Percentiles rank a stretch among this genome's conserved stretches.
Evolutionary conservation across 768 basidiomycete genomes (phyloP).

Genomic region (Dentipellis sp.): DNA sequence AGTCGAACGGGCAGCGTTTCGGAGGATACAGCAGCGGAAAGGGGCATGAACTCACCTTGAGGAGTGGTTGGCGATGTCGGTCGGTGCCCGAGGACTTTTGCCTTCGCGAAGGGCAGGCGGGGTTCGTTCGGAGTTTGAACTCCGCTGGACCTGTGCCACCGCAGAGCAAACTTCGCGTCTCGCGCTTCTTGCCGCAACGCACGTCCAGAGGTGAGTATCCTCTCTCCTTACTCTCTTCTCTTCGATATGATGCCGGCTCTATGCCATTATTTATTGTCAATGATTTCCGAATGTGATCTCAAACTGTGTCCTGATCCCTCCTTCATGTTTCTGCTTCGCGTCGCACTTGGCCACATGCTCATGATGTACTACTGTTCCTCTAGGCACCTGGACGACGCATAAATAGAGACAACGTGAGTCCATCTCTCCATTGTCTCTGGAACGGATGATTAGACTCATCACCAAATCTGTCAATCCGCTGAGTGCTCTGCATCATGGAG

Average conservation of each 20-base stretch:
- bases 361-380: neutral
- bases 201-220: neutral
- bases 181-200: neutral
- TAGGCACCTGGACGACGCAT: neutral
- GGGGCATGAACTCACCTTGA: constrained; percentile 55
- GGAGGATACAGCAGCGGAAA: constrained; percentile 9
- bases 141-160: neutral
- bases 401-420: constrained; percentile 1
- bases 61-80: constrained; percentile 28
- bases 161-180: neutral
- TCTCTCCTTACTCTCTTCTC: constrained; percentile 5
- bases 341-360: neutral
- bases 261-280: constrained; percentile 64
- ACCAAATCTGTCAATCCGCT: constrained; percentile 49
- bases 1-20: constrained; percentile 15
- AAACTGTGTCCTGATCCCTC: constrained; percentile 36
- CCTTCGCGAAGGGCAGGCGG: neutral
- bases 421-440: neutral
- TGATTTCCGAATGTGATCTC: constrained; percentile 36
- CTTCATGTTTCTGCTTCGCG: neutral
- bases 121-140: constrained; percentile 10
- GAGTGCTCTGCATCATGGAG: constrained; percentile 25
- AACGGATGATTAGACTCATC: constrained; percentile 25
- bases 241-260: constrained; percentile 39
- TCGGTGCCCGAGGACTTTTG: constrained; percentile 2